Evolutionary conservation across 2,329 filamentous ascomycete species (phyloP), one percentile per base, ranked within the genome.

Genomic region (Alternaria sp.): DNA sequence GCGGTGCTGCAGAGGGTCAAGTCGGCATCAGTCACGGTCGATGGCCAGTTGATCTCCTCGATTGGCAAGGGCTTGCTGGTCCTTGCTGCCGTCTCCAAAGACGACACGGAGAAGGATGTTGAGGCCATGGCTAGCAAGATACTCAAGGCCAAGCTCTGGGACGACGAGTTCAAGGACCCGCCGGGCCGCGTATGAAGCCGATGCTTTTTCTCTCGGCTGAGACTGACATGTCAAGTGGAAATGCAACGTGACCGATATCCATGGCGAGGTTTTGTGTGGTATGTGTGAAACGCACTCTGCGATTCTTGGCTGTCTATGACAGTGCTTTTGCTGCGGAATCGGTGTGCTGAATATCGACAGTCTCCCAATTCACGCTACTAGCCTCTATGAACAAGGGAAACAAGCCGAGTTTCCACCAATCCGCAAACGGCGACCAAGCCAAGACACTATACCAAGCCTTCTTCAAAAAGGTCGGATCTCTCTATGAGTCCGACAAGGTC

Each of bases 191-290:
- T 92, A 83, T 57, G 74, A 51, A 66, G 8, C 69, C 65, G 15
- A 19, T 52, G 28, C 5, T 23, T 26, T 23, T 21, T 30, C 44
- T 28, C 23, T 21, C 43, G 40, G 53, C 57, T 44, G 17, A 21
- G 44, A 65, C 75, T 65, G 73, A 56, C 19, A 3, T 44, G 12
- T 28, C 32, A 69, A 97, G 89, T 99, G 96, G 96, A 98, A 97
- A 81, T 88, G 87, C 73, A 96, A 86, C 70, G 93, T 99, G 9
- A 86, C 90, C 71, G 96, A 99, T 66, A 94, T 98, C 63, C 85
- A 88, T 47, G 96, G 96, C 54, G 96, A 98, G 79, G 87, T 99
- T 25, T 88, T 99, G n/a, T 98, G 95, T 79, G 94, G 93, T 97
- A 85, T 66, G 86, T 32, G 36, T 46, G 32, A 19, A 9, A 52